phyloP scores from a whole-genome alignment of 2,329 filamentous ascomycete genomes.

The Pseudogymnoascus sp. region DNA sequence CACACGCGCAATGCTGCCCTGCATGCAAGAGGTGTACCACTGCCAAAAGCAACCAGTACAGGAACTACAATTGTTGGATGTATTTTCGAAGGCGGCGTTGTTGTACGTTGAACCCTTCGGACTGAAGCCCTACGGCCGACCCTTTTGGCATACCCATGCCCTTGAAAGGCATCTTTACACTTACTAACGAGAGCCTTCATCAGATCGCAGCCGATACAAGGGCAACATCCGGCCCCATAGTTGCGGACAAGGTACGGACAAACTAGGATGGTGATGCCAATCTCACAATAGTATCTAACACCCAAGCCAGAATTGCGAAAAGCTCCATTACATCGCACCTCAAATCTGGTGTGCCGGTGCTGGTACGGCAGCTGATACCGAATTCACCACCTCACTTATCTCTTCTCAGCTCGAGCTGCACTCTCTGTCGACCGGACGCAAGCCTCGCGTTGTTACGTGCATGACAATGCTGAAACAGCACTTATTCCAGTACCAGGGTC shows the following conservation, averaged over 20 bases:
- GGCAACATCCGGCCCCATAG: constrained; percentile 94
- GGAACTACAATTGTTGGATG: constrained; percentile 98
- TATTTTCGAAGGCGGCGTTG: constrained; percentile 91
- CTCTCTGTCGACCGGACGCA: constrained; percentile 89
- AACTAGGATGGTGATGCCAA: neutral
- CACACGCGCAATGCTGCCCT: constrained; percentile 98
- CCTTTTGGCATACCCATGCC: neutral
- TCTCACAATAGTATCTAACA: neutral
- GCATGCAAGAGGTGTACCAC: constrained; percentile 84
- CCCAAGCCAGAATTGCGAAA: constrained; percentile 80
- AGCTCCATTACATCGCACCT: constrained; percentile 96
- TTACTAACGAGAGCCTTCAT: constrained; percentile 18
- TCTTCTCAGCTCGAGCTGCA: constrained; percentile 98
- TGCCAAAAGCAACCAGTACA: constrained; percentile 96
- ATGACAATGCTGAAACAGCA: constrained; percentile 99
- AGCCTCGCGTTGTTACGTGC: constrained; percentile 94
- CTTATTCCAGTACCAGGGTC: constrained; percentile 94
- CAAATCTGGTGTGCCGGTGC: constrained; percentile 99
- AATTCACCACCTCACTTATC: constrained; percentile 98
- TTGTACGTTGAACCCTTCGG: constrained; percentile 48
- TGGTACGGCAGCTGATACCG: constrained; percentile 94
- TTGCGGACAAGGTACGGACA: constrained; percentile 79
- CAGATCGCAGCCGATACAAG: constrained; percentile 96
- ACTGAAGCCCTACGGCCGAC: neutral
- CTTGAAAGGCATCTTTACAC: neutral